These are phyloP conservation scores for Zasmidium citrigriseum DNA, from an alignment of 2,329 filamentous ascomycete genomes.

Conservation along the genomic window DNA sequence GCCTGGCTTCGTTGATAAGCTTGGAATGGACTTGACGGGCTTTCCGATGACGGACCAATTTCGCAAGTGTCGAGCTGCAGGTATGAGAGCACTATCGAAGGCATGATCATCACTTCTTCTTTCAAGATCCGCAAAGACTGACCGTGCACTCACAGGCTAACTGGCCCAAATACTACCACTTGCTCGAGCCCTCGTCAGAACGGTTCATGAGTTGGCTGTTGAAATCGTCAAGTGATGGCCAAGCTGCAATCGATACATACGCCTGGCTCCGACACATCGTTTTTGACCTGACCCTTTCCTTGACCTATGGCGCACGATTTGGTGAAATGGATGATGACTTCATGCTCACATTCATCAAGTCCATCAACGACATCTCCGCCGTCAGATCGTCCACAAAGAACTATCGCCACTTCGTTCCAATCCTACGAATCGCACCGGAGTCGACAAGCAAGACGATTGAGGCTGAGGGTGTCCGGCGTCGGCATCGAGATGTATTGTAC, in stretches of 20 bases:
- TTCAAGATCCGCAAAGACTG: neutral
- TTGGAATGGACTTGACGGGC: constrained; percentile 11
- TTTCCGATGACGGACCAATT: constrained; percentile 7
- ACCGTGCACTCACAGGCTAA: neutral
- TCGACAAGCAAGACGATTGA: constrained; percentile 3
- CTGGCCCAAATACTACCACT: constrained; percentile 10
- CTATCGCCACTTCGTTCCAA: constrained; percentile 6
- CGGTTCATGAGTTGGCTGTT: neutral
- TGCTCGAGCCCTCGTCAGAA: constrained; percentile 7
- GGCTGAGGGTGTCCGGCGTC: constrained; percentile 2
- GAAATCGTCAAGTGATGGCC: constrained; percentile 2
- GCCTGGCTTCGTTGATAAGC: constrained; percentile 10
- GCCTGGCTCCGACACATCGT: constrained; percentile 6
- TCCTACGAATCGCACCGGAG: constrained; percentile 3
- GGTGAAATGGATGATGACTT: constrained; percentile 6
- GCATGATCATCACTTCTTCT: neutral
- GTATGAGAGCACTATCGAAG: constrained; percentile 8
- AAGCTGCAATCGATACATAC: constrained; percentile 7
- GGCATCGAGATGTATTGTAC: constrained; percentile 1
- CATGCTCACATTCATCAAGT: constrained; percentile 7
- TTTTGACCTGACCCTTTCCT: constrained; percentile 7
- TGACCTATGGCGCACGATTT: constrained; percentile 7
- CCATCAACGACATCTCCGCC: constrained; percentile 10
- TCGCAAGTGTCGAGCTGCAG: constrained; percentile 7
- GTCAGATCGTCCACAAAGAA: constrained; percentile 5